These are phyloP conservation scores for Thinopyrum elongatum DNA, from an alignment of 176 grass and related monocot genomes.

Conservation along the genomic window DNA sequence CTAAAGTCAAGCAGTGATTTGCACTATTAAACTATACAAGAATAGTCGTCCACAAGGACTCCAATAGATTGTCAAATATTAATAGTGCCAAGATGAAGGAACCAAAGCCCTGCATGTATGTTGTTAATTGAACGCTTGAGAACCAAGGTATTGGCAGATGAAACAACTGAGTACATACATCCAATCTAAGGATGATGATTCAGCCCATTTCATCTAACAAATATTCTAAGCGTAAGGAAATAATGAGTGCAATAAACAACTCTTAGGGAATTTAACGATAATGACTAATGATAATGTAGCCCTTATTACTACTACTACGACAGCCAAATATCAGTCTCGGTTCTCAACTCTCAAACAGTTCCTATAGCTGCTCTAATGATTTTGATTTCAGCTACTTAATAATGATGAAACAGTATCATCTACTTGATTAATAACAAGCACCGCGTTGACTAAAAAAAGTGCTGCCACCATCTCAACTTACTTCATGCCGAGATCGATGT, in stretches of 20 bases:
- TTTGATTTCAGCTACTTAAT: background rate
- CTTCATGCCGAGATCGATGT: slow-evolving; percentile 95
- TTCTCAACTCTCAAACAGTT: background rate
- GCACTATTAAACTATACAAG: background rate
- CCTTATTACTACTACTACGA: background rate
- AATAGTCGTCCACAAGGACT: background rate
- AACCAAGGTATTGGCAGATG: background rate
- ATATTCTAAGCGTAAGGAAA: background rate
- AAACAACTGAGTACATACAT: background rate
- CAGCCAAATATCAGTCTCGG: background rate
- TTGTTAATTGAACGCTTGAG: background rate
- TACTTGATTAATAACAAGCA: background rate
- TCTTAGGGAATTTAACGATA: background rate
- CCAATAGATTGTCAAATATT: background rate
- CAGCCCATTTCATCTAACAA: background rate
- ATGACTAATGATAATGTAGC: background rate
- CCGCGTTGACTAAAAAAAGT: background rate
- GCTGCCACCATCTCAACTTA: slow-evolving; percentile 22
- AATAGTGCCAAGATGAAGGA: background rate
- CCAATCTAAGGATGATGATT: too few species aligned
- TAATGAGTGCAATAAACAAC: background rate
- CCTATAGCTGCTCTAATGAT: too few species aligned
- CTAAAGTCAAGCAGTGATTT: background rate
- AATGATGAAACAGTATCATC: background rate
- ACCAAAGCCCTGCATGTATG: background rate